Base-by-base conservation (phyloP, 257 asterid genomes). In the Solanum ossicruentum region DNA sequence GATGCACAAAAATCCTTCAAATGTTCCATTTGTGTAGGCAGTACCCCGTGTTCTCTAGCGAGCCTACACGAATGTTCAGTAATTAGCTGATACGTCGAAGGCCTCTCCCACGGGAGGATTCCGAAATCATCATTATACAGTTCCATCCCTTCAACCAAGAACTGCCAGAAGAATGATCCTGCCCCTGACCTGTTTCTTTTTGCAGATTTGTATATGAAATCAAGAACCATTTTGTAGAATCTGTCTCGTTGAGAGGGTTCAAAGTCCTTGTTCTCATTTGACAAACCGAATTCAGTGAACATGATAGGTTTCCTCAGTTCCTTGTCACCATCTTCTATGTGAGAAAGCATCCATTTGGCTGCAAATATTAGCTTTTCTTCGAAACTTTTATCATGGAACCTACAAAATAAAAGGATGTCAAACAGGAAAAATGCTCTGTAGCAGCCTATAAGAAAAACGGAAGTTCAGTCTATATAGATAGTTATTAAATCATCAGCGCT, bases 311-410 rank as follows among this genome's bases (percentile, higher is more conserved):
- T 96, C 63, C 90, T 94, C 45, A 96, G 97, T 85, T 93, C 98
- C 85, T 90, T 92, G 88, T 96, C 98, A 10, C 99, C 99, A 17
- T 96, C 99, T 87, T 96, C 98, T 13, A 96, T 94, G 93, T 96
- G 99, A 32, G 99, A 96, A 16, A 92, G 80, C 96, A 95, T 90
- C 99, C 99, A 96, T 85, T 91, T 96, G 51, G 93, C 66, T 8
- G 89, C 96, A 84, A 88, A 96, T 80, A 91, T 93, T 26, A 96
- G 84, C 84, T 94, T 93, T 60, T 92, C 92, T 85, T 93, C 97
- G 10, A 93, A 95, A 2, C 87, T 91, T n/a, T 92, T 96, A 28
- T 93, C 89, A 32, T 92, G 98, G 51, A 95, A 91, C 99, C 99
- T 96, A 88, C 81, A 49, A 26, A 61, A 82, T 41, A 28, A 15